Conservation (phyloP, 2,329 filamentous ascomycete species). For the Calonectria pseudoreteaudii region DNA sequence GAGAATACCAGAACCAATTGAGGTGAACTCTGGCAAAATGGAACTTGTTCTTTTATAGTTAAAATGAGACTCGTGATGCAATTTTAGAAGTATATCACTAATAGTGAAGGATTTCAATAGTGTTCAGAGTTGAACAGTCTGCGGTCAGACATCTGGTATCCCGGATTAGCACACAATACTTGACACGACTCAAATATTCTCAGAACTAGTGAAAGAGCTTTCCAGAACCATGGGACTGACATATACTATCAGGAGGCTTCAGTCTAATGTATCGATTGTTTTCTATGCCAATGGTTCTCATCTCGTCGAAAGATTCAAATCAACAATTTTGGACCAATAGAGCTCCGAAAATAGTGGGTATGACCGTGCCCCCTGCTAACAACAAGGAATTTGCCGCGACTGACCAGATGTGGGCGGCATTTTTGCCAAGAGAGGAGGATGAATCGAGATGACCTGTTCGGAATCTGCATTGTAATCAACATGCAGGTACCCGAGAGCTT, state of each 20-base stretch:
- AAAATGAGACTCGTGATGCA: neutral
- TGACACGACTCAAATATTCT: neutral
- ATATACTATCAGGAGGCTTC: neutral
- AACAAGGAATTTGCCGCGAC: neutral
- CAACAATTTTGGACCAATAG: too few species aligned
- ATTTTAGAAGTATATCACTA: neutral
- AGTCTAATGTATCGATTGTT: neutral
- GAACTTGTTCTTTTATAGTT: neutral
- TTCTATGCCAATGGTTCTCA: neutral
- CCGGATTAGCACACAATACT: neutral
- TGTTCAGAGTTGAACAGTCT: too few species aligned
- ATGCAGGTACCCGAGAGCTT: neutral
- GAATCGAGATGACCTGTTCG: neutral
- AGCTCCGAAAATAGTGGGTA: too few species aligned
- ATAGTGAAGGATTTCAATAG: too few species aligned
- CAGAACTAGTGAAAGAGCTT: neutral
- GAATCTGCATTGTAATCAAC: neutral
- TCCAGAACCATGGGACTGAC: neutral
- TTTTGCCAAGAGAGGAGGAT: neutral
- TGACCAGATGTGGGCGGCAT: neutral
- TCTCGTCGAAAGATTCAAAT: too few species aligned
- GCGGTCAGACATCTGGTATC: neutral
- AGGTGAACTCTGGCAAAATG: neutral
- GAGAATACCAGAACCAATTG: neutral
- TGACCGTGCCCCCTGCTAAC: too few species aligned